These are phyloP conservation scores for Talaromyces sp. DNA, from an alignment of 2,329 filamentous ascomycete species.

Conservation along the genomic window DNA sequence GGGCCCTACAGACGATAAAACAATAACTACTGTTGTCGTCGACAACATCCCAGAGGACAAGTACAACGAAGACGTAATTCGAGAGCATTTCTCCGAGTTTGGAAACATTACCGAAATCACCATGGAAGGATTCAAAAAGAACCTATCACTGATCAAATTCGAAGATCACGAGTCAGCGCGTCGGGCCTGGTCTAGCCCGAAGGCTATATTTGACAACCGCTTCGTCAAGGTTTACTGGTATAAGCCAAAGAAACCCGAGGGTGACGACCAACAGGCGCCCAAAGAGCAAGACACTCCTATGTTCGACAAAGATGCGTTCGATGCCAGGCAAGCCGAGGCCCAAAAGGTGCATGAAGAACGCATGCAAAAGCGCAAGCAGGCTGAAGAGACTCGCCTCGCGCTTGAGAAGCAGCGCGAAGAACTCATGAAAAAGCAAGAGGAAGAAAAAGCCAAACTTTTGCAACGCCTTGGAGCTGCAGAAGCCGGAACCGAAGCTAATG, in stretches of 20 bases:
- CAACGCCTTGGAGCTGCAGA: conserved; percentile 41
- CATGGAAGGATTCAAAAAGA: conserved; percentile 51
- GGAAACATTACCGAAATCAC: conserved; percentile 53
- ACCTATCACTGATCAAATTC: conserved; percentile 54
- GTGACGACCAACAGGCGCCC: conserved; percentile 20
- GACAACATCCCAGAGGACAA: conserved; percentile 59
- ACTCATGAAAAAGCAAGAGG: conserved; percentile 50
- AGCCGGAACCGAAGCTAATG: conserved; percentile 9
- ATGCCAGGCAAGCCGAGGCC: conserved; percentile 52
- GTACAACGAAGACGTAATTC: conserved; percentile 50
- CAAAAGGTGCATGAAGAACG: conserved; percentile 55
- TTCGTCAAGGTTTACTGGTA: conserved; percentile 64
- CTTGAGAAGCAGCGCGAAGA: conserved; percentile 51
- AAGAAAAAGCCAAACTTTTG: conserved; percentile 49
- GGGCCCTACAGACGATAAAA: conserved; percentile 50
- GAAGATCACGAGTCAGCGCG: conserved; percentile 48
- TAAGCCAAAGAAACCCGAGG: conserved; percentile 38
- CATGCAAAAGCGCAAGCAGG: conserved; percentile 48
- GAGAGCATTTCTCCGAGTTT: conserved; percentile 56
- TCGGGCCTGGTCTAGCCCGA: conserved; percentile 56
- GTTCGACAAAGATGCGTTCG: conserved; percentile 52
- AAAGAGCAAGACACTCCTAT: conserved; percentile 36
- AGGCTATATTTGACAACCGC: conserved; percentile 60
- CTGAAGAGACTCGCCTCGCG: conserved; percentile 46
- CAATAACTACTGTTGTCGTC: conserved; percentile 54